Evolutionary conservation across 306 rosid species (phyloP), one percentile per base, ranked within the genome.

Genomic region (Ormosia emarginata): DNA sequence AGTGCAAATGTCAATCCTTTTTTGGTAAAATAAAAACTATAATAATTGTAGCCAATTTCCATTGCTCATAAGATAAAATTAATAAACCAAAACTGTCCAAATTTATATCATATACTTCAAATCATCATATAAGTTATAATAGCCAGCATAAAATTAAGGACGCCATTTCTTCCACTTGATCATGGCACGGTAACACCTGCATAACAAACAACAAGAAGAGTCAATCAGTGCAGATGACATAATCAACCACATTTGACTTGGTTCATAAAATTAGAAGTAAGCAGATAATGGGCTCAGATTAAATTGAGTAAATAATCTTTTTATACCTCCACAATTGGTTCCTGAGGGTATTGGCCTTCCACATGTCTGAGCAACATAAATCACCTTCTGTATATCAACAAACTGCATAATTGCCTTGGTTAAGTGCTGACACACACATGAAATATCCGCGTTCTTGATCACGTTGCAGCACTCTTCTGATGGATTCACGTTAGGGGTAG

Each of bases 311-410:
- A 66, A 8, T 66, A 1, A n/a, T n/a, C n/a, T 44, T 9, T 6
- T 46, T 79, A 71, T 83, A 78, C 87, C 79, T 71, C 83, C 83
- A 85, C 85, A 77, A 13, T 81, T 56, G 6, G n/a, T 70, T 32
- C 85, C 83, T 29, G 12, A 41, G 18, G 52, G 40, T 33, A 77
- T 32, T 41, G 75, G 61, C 43, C 4, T 55, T 37, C 83, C 67
- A 56, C 88, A 85, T 29, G 3, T 24, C 37, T 40, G 8, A 0
- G 74, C 80, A 18, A 77, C 77, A 65, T 63, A 37, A 30, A 81
- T 32, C 11, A 71, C 79, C 52, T 85, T 81, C 6, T 44, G 12
- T 67, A 81, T 77, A 79, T 81, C 85, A n/a, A 85, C 0, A 39
- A 65, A 0, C 44, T 12, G 4, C 82, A 76, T 50, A 2, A 84